These are phyloP conservation scores for Achlya hypogyna DNA, from an alignment of 352 stramenopile species.

Conservation along the genomic window DNA sequence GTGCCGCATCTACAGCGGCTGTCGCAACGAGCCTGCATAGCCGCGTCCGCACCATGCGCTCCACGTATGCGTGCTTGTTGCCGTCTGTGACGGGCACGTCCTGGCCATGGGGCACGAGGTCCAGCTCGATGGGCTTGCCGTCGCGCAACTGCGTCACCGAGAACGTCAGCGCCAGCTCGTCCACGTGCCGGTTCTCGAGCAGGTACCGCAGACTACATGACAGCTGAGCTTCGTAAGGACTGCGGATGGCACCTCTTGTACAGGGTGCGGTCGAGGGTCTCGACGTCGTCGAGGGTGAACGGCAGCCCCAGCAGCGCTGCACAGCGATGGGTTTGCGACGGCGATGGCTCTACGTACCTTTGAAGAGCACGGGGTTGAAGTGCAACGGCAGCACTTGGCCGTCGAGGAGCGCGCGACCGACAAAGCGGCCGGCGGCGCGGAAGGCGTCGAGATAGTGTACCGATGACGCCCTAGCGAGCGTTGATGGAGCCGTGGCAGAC, in stretches of 20 bases:
- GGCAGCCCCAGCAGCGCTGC: conserved; percentile 93
- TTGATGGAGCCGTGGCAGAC: too few species aligned
- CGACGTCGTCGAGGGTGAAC: conserved; percentile 89
- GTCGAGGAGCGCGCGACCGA: conserved; percentile 67
- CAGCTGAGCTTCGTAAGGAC: not conserved
- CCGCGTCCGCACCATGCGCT: conserved; percentile 84
- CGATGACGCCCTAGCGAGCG: conserved; percentile 29
- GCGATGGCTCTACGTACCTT: conserved; percentile 27
- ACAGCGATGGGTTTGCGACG: conserved; percentile 75
- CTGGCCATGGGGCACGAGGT: conserved; percentile 85
- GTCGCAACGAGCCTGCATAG: not conserved
- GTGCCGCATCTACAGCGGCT: conserved; percentile 75
- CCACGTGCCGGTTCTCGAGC: conserved; percentile 51
- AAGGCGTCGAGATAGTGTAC: conserved; percentile 35
- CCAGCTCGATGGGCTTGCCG: conserved; percentile 56
- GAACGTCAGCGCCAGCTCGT: conserved; percentile 65
- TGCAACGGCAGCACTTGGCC: conserved; percentile 65
- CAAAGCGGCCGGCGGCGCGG: conserved; percentile 51
- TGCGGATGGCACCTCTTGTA: conserved; percentile 28
- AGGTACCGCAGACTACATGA: conserved; percentile 47
- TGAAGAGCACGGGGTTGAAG: conserved; percentile 64
- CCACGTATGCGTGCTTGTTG: conserved; percentile 94
- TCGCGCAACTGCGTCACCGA: conserved; percentile 57
- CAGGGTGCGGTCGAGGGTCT: conserved; percentile 58
- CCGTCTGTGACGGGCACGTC: conserved; percentile 89